These are phyloP conservation scores for Euphrasia confusa DNA, from an alignment of 257 asterid species.

Conservation along the genomic window DNA sequence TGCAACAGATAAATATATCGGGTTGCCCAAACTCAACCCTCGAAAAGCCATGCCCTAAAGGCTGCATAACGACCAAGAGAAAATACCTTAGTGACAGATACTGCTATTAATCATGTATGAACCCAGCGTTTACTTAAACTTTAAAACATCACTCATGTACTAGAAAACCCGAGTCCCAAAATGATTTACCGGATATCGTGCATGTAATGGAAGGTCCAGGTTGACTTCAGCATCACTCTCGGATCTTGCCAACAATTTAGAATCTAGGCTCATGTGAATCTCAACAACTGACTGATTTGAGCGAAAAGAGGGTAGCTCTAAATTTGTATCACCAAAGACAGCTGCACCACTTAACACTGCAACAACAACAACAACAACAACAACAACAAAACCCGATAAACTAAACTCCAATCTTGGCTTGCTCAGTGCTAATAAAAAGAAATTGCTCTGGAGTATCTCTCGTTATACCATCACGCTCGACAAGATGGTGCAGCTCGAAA, in stretches of 20 bases:
- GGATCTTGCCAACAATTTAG: conserved; percentile 26
- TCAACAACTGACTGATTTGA: conserved; percentile 77
- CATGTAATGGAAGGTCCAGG: conserved; percentile 71
- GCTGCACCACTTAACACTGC: conserved; percentile 61
- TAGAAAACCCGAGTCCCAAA: too few relatives aligned
- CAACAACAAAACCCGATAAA: background rate
- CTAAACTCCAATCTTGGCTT: background rate
- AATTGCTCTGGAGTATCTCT: too few relatives aligned
- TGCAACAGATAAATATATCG: conserved; percentile 46
- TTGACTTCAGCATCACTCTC: conserved; percentile 37
- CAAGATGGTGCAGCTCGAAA: conserved; percentile 83
- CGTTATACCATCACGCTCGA: conserved; percentile 57
- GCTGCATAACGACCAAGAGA: conserved; percentile 33
- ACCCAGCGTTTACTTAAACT: too few relatives aligned
- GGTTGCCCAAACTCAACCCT: conserved; percentile 55
- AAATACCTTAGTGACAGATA: too few relatives aligned
- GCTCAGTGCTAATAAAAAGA: background rate
- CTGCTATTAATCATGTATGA: too few relatives aligned
- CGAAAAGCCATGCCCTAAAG: conserved; percentile 56
- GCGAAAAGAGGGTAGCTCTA: conserved; percentile 75
- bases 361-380: conserved; percentile 21
- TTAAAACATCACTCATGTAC: too few relatives aligned
- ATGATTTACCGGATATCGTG: conserved; percentile 65
- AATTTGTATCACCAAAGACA: conserved; percentile 86
- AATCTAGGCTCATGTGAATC: conserved; percentile 48